phyloP scores from a whole-genome alignment of 164 flowering plant genomes.

The Chloranthus sessilifolius region DNA sequence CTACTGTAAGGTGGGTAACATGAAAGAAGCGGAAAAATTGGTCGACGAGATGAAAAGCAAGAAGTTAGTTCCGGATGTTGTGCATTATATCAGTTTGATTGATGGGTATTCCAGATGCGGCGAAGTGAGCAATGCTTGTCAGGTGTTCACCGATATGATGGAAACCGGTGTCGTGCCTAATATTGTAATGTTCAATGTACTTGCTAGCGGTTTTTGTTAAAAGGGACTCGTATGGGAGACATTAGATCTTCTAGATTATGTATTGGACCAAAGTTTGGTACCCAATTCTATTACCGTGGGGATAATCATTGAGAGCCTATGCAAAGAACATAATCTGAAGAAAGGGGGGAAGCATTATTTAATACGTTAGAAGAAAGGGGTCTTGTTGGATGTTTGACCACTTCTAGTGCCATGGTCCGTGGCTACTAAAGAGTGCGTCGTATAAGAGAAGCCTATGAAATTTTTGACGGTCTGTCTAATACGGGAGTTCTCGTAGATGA shows the following conservation, averaged over 20 bases:
- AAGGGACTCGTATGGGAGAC: conserved; percentile 37
- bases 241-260: conserved; percentile 30
- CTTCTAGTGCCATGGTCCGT: conserved; percentile 52
- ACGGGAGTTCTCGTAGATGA: conserved; percentile 23
- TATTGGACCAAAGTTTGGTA: conserved; percentile 45
- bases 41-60: conserved; percentile 52
- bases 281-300: conserved; percentile 36
- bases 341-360: conserved; percentile 58
- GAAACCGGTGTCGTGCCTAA: conserved; percentile 50
- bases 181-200: conserved; percentile 48
- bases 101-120: conserved; percentile 52
- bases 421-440: conserved; percentile 56
- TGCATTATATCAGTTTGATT: conserved; percentile 65
- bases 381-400: conserved; percentile 20
- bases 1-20: conserved; percentile 47
- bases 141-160: conserved; percentile 42
- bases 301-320: conserved; percentile 64
- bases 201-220: conserved; percentile 54
- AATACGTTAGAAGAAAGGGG: conserved; percentile 34
- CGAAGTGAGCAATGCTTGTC: conserved; percentile 35
- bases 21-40: conserved; percentile 51
- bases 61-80: conserved; percentile 41
- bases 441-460: conserved; percentile 35
- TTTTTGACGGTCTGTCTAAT: conserved; percentile 34
- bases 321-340: conserved; percentile 46